Percentiles rank a stretch among this genome's conserved stretches.
These are phyloP conservation scores for Podospora didyma DNA, from an alignment of 495 filamentous ascomycete genomes.

Conservation along the genomic window DNA sequence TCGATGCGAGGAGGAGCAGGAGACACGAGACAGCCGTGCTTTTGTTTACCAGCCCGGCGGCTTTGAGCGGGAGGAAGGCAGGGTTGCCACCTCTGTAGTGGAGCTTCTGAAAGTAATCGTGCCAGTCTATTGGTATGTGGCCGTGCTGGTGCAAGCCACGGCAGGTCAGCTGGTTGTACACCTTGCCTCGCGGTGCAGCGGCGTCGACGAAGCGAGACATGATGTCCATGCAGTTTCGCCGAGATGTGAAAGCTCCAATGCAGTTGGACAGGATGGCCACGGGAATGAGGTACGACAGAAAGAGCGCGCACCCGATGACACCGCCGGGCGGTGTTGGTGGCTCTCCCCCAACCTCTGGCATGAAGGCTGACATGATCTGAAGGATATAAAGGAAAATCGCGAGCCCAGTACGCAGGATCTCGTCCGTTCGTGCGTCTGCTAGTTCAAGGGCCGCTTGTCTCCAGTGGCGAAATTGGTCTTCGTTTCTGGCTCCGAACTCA, in stretches of 20 bases:
- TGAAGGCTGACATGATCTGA: background rate
- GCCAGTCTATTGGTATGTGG: background rate
- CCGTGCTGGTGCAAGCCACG: background rate
- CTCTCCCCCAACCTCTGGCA: background rate
- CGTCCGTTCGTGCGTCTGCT: conserved; percentile 1
- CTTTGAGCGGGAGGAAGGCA: background rate
- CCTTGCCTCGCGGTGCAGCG: background rate
- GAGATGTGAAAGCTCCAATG: conserved; percentile 6
- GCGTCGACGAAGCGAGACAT: conserved; percentile 1
- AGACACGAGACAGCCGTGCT: background rate
- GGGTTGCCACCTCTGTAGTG: conserved; percentile 5
- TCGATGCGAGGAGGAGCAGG: too few relatives aligned
- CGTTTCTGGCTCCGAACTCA: background rate
- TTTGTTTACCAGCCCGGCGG: background rate
- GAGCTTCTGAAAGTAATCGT: conserved; percentile 3
- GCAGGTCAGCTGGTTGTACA: too few relatives aligned
- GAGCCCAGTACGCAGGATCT: background rate
- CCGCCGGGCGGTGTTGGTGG: conserved; percentile 3
- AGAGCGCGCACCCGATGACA: conserved; percentile 1
- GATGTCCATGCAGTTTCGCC: background rate
- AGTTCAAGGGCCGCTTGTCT: background rate
- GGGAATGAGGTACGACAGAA: conserved; percentile 7
- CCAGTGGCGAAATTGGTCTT: background rate
- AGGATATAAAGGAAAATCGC: conserved; percentile 6
- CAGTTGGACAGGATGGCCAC: conserved; percentile 4